Evolutionary conservation across 768 basidiomycete species (phyloP), one percentile per base, ranked within the genome.

Genomic region (Psilocybe azurescens): DNA sequence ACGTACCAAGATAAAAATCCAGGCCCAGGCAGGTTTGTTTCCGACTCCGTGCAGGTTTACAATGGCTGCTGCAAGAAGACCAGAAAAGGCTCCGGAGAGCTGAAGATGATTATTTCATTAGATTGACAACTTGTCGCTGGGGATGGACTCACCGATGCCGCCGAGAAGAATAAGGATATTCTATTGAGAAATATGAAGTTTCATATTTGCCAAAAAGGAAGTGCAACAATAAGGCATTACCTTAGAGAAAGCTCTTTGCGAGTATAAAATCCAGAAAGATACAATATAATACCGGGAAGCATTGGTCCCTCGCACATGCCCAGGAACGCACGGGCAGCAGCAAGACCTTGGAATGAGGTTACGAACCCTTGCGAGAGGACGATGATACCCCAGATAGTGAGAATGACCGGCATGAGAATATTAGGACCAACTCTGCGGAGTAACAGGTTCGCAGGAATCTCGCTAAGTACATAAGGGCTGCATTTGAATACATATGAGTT

Each of bases 61-160:
- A 52, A 91, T 88, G 0, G 79, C 87, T 32, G 85, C 77, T 1
- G 88, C 88, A 3, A 91, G 78, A 6, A 90, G 73, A 49, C 89
- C 89, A 3, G 87, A 88, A 67, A 89, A 88, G 0, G 85, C 83
- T 1, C 86, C 85, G 0, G 87, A 81, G 3, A 86, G 75, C 76
- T 77, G 33, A n/a, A 14, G 11, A 18, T 16, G 33, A 9, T 53
- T 7, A 59, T 33, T 38, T 38, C 3, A 33, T n/a, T 14, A 18
- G n/a, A 36, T 4, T 28, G 6, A 6, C 5, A 52, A 29, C 30
- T 32, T 7, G 50, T 24, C 49, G 47, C 46, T 32, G 50, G 33
- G 18, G 47, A 41, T 33, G 18, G 13, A 44, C 68, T 59, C 55
- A 72, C 75, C n/a, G 79, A 80, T 7, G 79, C 69, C 3, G 78